phyloP scores from a whole-genome alignment of 257 asterid genomes.

The Solanum etuberosum region DNA sequence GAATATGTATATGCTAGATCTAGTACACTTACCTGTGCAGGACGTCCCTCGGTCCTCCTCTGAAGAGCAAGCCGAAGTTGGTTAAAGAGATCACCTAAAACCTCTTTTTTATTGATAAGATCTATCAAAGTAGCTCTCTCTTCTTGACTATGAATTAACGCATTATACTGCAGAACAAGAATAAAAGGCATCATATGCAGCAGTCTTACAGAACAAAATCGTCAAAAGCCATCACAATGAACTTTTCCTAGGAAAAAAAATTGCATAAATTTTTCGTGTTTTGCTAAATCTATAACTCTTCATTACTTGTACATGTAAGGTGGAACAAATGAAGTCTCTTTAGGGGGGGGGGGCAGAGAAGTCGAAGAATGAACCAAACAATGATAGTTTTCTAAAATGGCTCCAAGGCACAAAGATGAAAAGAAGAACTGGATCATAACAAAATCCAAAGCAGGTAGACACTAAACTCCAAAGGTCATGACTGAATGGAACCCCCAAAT shows the following conservation, averaged over 20 bases:
- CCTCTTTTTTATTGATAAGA: conserved; percentile 80
- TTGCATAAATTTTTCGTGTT: background rate
- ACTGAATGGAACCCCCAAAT: background rate
- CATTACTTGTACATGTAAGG: background rate
- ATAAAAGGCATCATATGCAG: background rate
- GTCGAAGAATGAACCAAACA: background rate
- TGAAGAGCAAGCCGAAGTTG: conserved; percentile 91
- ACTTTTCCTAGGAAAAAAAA: background rate
- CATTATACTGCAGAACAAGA: conserved; percentile 57
- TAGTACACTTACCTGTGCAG: conserved; percentile 58
- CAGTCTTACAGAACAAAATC: background rate
- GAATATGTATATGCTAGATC: background rate
- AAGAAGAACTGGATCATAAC: background rate
- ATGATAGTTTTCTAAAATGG: background rate
- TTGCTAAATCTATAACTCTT: background rate
- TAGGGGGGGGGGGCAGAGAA: background rate
- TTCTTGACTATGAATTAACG: conserved; percentile 51
- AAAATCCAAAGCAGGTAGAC: background rate
- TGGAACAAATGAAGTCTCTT: background rate
- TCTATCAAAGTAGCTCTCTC: conserved; percentile 63
- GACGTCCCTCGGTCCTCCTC: conserved; percentile 64
- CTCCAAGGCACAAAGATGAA: background rate
- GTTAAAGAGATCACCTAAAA: conserved; percentile 82
- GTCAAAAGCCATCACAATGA: background rate
- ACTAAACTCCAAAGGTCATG: background rate